Evolutionary conservation across 2,329 filamentous ascomycete genomes (phyloP).

Genomic region (Clarireedia hainanense): DNA sequence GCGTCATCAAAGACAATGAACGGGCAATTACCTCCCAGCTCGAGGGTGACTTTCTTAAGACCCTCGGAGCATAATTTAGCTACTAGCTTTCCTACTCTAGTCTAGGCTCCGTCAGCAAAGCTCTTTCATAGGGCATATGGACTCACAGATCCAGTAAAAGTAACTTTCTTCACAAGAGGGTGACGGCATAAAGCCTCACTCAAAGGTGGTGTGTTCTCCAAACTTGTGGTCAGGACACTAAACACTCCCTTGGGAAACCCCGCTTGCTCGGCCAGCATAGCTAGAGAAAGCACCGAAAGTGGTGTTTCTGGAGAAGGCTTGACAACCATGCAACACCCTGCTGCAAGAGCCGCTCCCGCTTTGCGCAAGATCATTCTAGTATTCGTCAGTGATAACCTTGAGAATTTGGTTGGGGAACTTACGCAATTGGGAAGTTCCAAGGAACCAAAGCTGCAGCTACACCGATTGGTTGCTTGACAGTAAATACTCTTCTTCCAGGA

Average conservation of each 20-base stretch:
- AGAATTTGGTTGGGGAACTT: constrained; percentile 14
- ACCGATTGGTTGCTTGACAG: constrained; percentile 67
- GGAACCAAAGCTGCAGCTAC: constrained; percentile 61
- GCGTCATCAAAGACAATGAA: constrained; percentile 59
- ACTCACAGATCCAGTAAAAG: constrained; percentile 46
- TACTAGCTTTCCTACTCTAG: constrained; percentile 53
- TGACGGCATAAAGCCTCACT: constrained; percentile 49
- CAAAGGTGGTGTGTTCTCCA: constrained; percentile 45
- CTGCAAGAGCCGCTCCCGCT: constrained; percentile 58
- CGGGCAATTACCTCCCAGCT: constrained; percentile 58
- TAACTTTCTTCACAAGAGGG: constrained; percentile 52
- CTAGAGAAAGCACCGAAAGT: constrained; percentile 47
- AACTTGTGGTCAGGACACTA: constrained; percentile 51
- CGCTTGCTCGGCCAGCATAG: constrained; percentile 43
- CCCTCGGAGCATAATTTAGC: constrained; percentile 51
- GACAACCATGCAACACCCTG: constrained; percentile 66
- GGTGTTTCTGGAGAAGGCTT: constrained; percentile 66
- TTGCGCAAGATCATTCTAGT: constrained; percentile 54
- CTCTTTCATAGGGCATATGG: not conserved
- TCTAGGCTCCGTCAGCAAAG: constrained; percentile 25
- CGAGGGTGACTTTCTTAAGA: constrained; percentile 56
- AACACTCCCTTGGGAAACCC: constrained; percentile 53
- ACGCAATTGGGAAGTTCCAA: constrained; percentile 64
- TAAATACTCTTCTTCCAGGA: constrained; percentile 58
- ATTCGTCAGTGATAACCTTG: not conserved